phyloP scores from a whole-genome alignment of 2,329 filamentous ascomycete genomes.

The Colletotrichum liaoningense region DNA sequence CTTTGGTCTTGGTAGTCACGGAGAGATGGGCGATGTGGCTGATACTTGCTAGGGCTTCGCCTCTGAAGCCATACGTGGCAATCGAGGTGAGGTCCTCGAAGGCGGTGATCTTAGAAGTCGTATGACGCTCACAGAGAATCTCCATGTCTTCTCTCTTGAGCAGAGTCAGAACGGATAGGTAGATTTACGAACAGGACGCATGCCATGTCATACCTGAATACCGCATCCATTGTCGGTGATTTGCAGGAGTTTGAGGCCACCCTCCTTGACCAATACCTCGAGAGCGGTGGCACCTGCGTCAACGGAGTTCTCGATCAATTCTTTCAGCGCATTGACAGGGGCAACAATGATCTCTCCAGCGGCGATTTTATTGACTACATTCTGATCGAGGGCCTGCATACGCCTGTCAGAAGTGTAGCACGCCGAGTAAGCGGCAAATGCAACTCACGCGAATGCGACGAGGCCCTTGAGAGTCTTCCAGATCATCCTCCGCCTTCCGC shows the following conservation, averaged over 20 bases:
- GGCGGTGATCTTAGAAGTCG: constrained; percentile 92
- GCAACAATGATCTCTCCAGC: constrained; percentile 98
- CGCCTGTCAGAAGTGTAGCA: constrained; percentile 10
- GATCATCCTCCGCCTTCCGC: constrained; percentile 57
- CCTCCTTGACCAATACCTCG: constrained; percentile 93
- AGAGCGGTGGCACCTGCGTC: constrained; percentile 95
- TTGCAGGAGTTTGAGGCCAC: constrained; percentile 92
- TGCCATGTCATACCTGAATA: constrained; percentile 74
- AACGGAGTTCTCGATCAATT: constrained; percentile 95
- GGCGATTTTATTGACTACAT: constrained; percentile 98
- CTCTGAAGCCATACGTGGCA: constrained; percentile 96
- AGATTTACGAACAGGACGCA: background rate
- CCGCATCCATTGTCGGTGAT: constrained; percentile 98
- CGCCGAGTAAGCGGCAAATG: constrained; percentile 6
- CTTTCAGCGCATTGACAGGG: constrained; percentile 94
- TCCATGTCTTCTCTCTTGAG: constrained; percentile 86
- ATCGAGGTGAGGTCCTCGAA: constrained; percentile 95
- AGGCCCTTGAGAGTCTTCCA: constrained; percentile 51
- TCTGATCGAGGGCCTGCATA: constrained; percentile 81
- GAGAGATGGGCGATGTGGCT: constrained; percentile 97
- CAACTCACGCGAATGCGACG: constrained; percentile 62
- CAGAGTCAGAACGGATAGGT: constrained; percentile 37
- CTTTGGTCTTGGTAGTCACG: constrained; percentile 92
- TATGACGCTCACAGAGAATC: constrained; percentile 95
- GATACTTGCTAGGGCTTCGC: constrained; percentile 95